A percentile compares a stretch with the other conserved stretches of the same genome.
Evolutionary conservation across 257 asterid species (phyloP).

Genomic region (Solanum neorickii): DNA sequence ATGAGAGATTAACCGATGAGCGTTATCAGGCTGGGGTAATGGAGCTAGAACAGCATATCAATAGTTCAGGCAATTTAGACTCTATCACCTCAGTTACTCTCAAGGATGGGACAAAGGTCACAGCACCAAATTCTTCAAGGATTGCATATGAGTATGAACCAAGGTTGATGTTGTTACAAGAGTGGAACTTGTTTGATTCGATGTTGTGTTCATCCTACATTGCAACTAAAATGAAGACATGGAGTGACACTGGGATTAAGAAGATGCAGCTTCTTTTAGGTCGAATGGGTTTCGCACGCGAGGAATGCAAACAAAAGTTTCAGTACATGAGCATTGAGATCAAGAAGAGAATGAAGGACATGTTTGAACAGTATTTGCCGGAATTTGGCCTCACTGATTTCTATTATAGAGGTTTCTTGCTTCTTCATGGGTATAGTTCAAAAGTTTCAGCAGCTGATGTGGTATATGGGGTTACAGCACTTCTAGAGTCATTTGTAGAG

Average conservation of each 20-base stretch:
- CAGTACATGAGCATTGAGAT: conserved; percentile 86
- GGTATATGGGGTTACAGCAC: conserved; percentile 86
- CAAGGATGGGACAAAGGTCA: conserved; percentile 87
- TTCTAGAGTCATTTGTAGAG: conserved; percentile 68
- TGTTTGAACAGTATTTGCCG: conserved; percentile 81
- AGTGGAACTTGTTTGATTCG: conserved; percentile 95
- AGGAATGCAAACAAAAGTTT: conserved; percentile 89
- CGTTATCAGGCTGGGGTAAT: conserved; percentile 79
- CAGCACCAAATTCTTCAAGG: conserved; percentile 70
- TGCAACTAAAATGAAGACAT: conserved; percentile 86
- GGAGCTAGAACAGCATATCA: conserved; percentile 92
- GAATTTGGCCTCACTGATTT: conserved; percentile 91
- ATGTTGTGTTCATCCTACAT: conserved; percentile 90
- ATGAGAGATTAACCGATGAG: conserved; percentile 83
- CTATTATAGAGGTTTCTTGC: conserved; percentile 72
- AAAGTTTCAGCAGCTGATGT: conserved; percentile 95
- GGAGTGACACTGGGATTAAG: conserved; percentile 91
- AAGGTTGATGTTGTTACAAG: conserved; percentile 84
- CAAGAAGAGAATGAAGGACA: conserved; percentile 81
- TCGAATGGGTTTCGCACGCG: conserved; percentile 90
- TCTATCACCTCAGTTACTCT: conserved; percentile 69
- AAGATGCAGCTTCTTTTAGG: conserved; percentile 90
- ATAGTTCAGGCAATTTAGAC: conserved; percentile 79
- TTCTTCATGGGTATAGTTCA: conserved; percentile 76
- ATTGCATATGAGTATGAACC: conserved; percentile 81